Conservation (phyloP, 192 early-diverging fungal species). For the Dimargaris cristalligena region DNA sequence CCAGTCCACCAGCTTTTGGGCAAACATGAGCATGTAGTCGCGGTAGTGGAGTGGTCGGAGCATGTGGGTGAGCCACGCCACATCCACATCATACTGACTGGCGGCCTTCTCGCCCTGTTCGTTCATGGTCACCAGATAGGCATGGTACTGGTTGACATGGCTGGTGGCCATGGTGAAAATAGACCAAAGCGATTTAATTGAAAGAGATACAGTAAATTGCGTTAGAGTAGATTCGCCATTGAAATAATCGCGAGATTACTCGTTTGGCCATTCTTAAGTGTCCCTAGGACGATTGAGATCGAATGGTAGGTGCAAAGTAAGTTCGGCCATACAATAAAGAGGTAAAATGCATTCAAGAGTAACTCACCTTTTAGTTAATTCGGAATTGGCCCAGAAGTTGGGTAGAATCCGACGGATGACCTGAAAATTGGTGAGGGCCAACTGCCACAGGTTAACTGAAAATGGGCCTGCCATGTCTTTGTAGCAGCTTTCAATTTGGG, state of each 20-base stretch:
- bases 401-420: neutral
- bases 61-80: slow-evolving; percentile 5
- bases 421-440: neutral
- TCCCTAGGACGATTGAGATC: neutral
- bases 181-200: neutral
- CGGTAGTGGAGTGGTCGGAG: neutral
- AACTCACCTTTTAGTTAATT: neutral
- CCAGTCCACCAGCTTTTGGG: neutral
- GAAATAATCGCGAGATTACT: neutral
- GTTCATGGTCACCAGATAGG: neutral
- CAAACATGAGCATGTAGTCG: neutral
- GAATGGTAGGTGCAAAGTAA: neutral
- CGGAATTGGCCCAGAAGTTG: slow-evolving; percentile 4
- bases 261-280: neutral
- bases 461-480: neutral
- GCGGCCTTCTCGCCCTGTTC: neutral
- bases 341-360: neutral
- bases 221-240: neutral
- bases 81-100: neutral
- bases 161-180: neutral
- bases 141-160: neutral
- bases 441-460: neutral
- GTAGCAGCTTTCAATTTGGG: neutral
- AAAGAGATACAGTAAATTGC: neutral
- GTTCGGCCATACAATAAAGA: neutral